Base-by-base conservation (phyloP, 2,329 filamentous ascomycete species). In the Chrysoporthe austroafricana region DNA sequence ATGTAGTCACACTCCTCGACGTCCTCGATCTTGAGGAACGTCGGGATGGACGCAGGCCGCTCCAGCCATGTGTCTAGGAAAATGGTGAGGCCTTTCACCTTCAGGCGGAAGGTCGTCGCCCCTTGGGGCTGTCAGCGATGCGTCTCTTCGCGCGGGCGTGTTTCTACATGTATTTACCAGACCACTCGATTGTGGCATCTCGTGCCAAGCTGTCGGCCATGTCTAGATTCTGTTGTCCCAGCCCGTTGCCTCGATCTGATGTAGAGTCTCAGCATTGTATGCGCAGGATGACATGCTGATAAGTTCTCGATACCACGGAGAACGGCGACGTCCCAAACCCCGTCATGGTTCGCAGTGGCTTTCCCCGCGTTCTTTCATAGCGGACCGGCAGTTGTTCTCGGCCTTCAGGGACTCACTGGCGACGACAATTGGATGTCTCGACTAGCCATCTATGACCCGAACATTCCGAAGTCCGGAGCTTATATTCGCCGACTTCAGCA, bases 1-100 rank as follows among this genome's bases (percentile, higher is more conserved):
- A 74, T 75, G 39, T 75, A 75, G 63, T 75, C 73, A 16, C 63
- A 67, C 21, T 73, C 70, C 4, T 39, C 39, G 1, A 75, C 72
- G 36, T 74, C 70, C 3, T 73, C 69, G 9, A 71, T 52, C 1
- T 58, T 59, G 5, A 73, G 68, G 56, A 66, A 70, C 5, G 63
- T 65, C 26, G 54, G 42, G 2, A 65, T 60, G 5, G 39, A 46
- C 3, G 63, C 50, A 4, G 63, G 63, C 11, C 63, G 42, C 32
- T 65, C 63, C 8, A 65, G 63, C 63, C 63, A 65, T 6, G 56
- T 61, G n/a, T 65, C 44, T 4, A 65, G 56, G 44, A 65, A 61
- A 18, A 65, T 65, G 32, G 63, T 61, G 1, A 65, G 63, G 54
- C 63, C 63, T 32, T 65, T 59, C 21, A 52, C 63, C 43, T 65